These are phyloP conservation scores for Chrysanthemum lavandulifolium DNA, from an alignment of 129 eudicot genomes.

Conservation along the genomic window DNA sequence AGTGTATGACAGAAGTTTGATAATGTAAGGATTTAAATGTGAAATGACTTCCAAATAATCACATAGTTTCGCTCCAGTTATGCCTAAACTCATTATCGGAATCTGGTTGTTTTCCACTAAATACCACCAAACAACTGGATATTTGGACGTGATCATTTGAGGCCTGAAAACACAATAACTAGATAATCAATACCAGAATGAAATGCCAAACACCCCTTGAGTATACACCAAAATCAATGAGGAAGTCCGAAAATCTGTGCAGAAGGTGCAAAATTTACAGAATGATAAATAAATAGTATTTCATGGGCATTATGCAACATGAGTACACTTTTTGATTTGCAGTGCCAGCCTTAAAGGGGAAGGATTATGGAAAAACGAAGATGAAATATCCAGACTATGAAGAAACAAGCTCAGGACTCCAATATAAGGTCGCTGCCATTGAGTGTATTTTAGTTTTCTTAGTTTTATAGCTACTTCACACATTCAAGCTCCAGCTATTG, in stretches of 20 bases:
- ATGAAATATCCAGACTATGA: conserved; percentile 93
- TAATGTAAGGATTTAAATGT: background rate
- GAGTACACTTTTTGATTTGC: conserved; percentile 32
- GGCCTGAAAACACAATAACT: too few relatives aligned
- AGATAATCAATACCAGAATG: background rate
- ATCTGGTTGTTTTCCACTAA: too few relatives aligned
- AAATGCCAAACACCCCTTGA: background rate
- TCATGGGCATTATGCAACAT: background rate
- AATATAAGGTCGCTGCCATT: conserved; percentile 67
- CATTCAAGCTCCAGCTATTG: background rate
- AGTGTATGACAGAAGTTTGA: background rate
- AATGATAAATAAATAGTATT: background rate
- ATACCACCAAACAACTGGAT: too few relatives aligned
- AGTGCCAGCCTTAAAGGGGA: conserved; percentile 98
- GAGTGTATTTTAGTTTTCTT: conserved; percentile 6
- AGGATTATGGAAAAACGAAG: conserved; percentile 97
- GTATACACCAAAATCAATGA: background rate
- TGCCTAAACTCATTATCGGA: background rate
- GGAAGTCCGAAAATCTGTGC: too few relatives aligned
- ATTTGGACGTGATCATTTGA: too few relatives aligned
- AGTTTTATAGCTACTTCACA: conserved; percentile 10
- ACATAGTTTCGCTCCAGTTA: background rate
- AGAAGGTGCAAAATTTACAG: background rate
- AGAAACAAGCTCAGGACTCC: conserved; percentile 91
- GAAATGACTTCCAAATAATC: background rate